Evolutionary conservation across 225 moss, liverwort and hornwort species (phyloP), one percentile per base, ranked within the genome.

Genomic region (Climacium dendroides): DNA sequence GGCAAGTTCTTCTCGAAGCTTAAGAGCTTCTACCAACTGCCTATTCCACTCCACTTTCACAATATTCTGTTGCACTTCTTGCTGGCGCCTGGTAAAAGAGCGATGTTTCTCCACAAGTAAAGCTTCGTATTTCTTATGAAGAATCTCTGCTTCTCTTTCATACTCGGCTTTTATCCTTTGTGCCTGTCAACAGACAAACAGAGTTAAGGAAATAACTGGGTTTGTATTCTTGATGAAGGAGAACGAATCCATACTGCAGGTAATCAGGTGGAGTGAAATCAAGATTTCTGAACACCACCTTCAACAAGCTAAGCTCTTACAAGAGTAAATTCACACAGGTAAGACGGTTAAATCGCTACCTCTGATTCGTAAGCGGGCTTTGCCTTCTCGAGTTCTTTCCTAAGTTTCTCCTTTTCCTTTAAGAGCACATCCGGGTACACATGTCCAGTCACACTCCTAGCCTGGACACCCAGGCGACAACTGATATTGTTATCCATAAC

Each of bases 161-260:
- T 94, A 94, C 85, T 93, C 92, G 41, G 89, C 90, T 94, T 91
- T 94, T 72, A 94, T 94, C 83, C 86, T 87, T 80, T 82, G 86
- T n/a, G 94, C 78, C 94, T 94, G 89, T 89, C 69, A 70, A 85
- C 81, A 93, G 29, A 82, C 50, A 74, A 60, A 87, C 54, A n/a
- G n/a, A n/a, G n/a, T n/a, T n/a, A n/a, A n/a, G n/a, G n/a, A n/a
- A n/a, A n/a, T n/a, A 78, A 83, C 37, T 73, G 74, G 48, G 78
- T 76, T 62, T 57, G 63, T 43, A 15, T 29, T 63, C 81, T 71
- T 37, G 35, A 85, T 64, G 13, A 72, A 87, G 39, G 59, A 67
- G 35, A 80, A 73, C 25, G 2, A 59, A 77, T 35, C 45, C 58
- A 54, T 41, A n/a, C 45, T 41, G 37, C 86, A 74, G 78, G 86